Conservation (phyloP, 2,329 filamentous ascomycete species). For the Neofusicoccum parvum region DNA sequence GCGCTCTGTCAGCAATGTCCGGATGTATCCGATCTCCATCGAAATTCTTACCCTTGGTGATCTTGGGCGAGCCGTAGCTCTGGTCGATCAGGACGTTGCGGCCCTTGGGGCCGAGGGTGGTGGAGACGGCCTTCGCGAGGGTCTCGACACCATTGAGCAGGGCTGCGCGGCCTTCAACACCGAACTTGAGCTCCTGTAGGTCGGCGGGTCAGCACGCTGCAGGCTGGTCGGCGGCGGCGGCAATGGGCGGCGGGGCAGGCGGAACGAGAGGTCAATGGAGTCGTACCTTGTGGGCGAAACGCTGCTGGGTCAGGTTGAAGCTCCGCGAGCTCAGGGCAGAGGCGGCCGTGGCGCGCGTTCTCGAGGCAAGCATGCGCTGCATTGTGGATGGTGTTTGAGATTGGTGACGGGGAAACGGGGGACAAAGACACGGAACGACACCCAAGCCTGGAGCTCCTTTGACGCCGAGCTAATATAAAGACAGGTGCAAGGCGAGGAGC, state of each 20-base stretch:
- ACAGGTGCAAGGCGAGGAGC: slow-evolving; percentile 9
- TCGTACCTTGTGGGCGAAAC: slow-evolving; percentile 94
- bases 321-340: slow-evolving; percentile 61
- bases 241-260: slow-evolving; percentile 22
- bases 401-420: background rate
- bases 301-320: slow-evolving; percentile 81
- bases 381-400: slow-evolving; percentile 58
- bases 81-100: slow-evolving; percentile 98
- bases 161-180: slow-evolving; percentile 87
- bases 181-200: slow-evolving; percentile 94
- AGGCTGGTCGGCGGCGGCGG: slow-evolving; percentile 36
- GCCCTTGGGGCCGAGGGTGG: slow-evolving; percentile 95
- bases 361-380: slow-evolving; percentile 91
- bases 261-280: background rate
- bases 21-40: slow-evolving; percentile 21
- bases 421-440: background rate
- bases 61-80: slow-evolving; percentile 97
- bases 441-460: slow-evolving; percentile 14
- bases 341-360: slow-evolving; percentile 77
- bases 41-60: slow-evolving; percentile 81
- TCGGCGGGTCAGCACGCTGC: slow-evolving; percentile 22
- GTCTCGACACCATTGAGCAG: slow-evolving; percentile 95
- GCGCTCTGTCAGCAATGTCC: slow-evolving; percentile 24
- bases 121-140: slow-evolving; percentile 91
- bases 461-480: slow-evolving; percentile 5